Base-by-base conservation (phyloP, 371 early-diverging fungal genomes). In the Amoeboaphelidium protococcarum region DNA sequence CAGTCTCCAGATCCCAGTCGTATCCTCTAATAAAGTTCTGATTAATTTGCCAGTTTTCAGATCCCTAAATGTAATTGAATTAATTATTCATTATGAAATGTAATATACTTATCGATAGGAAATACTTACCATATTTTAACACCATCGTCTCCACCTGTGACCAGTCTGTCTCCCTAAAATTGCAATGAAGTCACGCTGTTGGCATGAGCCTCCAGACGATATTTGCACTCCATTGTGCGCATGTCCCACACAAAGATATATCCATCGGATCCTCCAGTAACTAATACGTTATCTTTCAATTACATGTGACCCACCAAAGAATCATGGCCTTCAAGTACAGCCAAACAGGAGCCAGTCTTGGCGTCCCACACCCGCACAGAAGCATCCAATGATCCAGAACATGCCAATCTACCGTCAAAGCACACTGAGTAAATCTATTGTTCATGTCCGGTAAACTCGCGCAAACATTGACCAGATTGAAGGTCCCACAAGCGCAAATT, bases 371-470 rank as follows among this genome's bases (percentile, higher is more conserved):
- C 81, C 25, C 80, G 69, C n/a, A 92, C 89, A 25, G 76, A 73
- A 0, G 88, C 76, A 63, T 98, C 98, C 78, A 95, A 80, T 53
- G 87, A 84, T 40, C 98, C 98, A 50, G 82, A 81, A 52, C 88
- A 80, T 42, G 91, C 80, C 47, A 6, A 73, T 26, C 72, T 61
- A n/a, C 72, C 72, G 55, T 76, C 79, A 50, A 87, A 71, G 12
- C 81, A 85, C 6, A 94, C 81, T 10, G 79, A 75, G 56, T 94
- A 94, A 2, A 94, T 91, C 53, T 86, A 86, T 51, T 85, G 74
- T 16, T 71, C 65, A 52, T 94, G 95, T 6, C 92, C 92, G 25
- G 66, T 62, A 52, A 84, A 74, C 13, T 65, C 65, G 52, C 76
- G 75, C 2, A 75, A 43, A 57, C 88, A 88, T 4, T 66, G 58